Percentiles rank a stretch among this genome's conserved stretches.
Conservation (phyloP, 2,329 filamentous ascomycete genomes). For the Phialemoniopsis sp. region DNA sequence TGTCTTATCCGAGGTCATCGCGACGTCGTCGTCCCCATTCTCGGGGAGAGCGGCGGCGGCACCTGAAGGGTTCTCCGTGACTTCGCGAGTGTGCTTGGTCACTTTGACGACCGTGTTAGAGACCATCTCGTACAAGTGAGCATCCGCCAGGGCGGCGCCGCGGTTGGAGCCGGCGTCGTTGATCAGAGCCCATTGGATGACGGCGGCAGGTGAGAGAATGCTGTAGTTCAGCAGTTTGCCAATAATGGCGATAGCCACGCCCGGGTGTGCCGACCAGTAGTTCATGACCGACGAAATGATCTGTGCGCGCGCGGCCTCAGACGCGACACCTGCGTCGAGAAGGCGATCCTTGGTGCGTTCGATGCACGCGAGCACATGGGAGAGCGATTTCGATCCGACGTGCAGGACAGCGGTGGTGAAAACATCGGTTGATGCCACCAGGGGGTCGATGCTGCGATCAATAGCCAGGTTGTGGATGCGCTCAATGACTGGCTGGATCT, state of each 20-base stretch:
- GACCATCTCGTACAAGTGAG: slow-evolving; percentile 86
- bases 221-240: slow-evolving; percentile 98
- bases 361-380: slow-evolving; percentile 91
- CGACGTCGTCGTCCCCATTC: slow-evolving; percentile 7
- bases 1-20: slow-evolving; percentile 9
- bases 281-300: slow-evolving; percentile 87
- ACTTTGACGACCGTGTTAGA: slow-evolving; percentile 87
- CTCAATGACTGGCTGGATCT: slow-evolving; percentile 78
- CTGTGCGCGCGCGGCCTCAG: slow-evolving; percentile 73
- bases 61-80: slow-evolving; percentile 46
- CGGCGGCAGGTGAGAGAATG: slow-evolving; percentile 79
- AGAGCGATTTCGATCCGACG: slow-evolving; percentile 91
- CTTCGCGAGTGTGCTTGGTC: slow-evolving; percentile 77
- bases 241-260: slow-evolving; percentile 85
- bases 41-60: slow-evolving; percentile 31
- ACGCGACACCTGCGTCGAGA: slow-evolving; percentile 70
- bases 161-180: slow-evolving; percentile 43
- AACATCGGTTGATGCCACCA: slow-evolving; percentile 85
- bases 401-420: slow-evolving; percentile 92
- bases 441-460: slow-evolving; percentile 68
- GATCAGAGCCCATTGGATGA: slow-evolving; percentile 85
- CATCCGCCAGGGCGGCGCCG: slow-evolving; percentile 65
- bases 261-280: slow-evolving; percentile 92
- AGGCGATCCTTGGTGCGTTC: slow-evolving; percentile 91
- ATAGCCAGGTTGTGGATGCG: slow-evolving; percentile 76